Percentiles rank a stretch among this genome's conserved stretches.
Conservation (phyloP, 495 filamentous ascomycete species). For the Collariella sp. region DNA sequence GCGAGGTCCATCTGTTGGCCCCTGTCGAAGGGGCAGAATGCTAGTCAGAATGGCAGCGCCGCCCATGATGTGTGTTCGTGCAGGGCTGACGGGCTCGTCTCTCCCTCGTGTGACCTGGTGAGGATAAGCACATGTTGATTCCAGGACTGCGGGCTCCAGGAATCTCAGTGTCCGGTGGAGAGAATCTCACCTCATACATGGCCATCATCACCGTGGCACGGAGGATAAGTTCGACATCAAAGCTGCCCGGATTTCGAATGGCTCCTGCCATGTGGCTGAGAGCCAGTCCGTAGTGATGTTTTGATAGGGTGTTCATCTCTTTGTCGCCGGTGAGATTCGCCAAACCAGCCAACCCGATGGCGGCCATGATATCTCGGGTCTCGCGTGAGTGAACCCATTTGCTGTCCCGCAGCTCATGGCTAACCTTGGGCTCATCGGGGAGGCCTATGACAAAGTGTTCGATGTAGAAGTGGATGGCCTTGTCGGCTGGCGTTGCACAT, state of each 20-base stretch:
- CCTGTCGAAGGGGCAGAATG: slow-evolving; percentile 22
- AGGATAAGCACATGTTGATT: too few relatives aligned
- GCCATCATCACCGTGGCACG: slow-evolving; percentile 37
- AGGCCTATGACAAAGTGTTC: slow-evolving; percentile 40
- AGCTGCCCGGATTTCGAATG: slow-evolving; percentile 19
- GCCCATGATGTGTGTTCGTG: slow-evolving; percentile 40
- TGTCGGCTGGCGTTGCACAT: slow-evolving; percentile 28
- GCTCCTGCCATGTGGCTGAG: slow-evolving; percentile 30
- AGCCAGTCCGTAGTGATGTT: slow-evolving; percentile 36
- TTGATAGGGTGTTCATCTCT: slow-evolving; percentile 30
- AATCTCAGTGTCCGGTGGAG: neutral
- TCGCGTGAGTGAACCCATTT: slow-evolving; percentile 22
- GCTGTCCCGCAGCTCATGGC: slow-evolving; percentile 22
- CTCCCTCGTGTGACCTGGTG: slow-evolving; percentile 15
- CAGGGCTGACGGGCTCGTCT: slow-evolving; percentile 23
- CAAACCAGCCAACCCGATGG: slow-evolving; percentile 37
- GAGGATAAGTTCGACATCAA: slow-evolving; percentile 25
- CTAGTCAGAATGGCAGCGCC: slow-evolving; percentile 35
- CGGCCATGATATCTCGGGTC: slow-evolving; percentile 37
- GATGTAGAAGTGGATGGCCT: slow-evolving; percentile 40
- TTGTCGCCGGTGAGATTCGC: slow-evolving; percentile 39
- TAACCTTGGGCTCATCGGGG: slow-evolving; percentile 36
- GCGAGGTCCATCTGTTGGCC: slow-evolving; percentile 25
- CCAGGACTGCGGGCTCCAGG: neutral
- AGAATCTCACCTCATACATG: slow-evolving; percentile 37